Evolutionary conservation across 805 yeast species (phyloP).

Genomic region (Millerozyma miso): DNA sequence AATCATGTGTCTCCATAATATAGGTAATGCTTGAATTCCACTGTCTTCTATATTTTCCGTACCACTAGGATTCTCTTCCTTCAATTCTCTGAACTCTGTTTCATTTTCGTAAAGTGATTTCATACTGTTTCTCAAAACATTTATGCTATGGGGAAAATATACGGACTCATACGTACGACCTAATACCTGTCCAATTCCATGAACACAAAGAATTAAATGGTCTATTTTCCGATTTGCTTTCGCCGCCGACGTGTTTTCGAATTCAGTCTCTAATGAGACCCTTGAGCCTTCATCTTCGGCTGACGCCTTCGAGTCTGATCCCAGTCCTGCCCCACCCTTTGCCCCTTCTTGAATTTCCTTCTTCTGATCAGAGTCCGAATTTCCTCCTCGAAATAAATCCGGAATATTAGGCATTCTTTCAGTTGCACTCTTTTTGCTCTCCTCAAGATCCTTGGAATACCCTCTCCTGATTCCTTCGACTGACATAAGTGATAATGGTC

Average conservation of each 20-base stretch:
- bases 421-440: conserved; percentile 12
- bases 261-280: conserved; percentile 48
- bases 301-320: conserved; percentile 6
- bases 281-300: conserved; percentile 21
- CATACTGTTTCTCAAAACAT: conserved; percentile 56
- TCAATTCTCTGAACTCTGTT: conserved; percentile 32
- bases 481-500: conserved; percentile 37
- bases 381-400: conserved; percentile 29
- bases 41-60: conserved; percentile 37
- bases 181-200: conserved; percentile 90
- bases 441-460: conserved; percentile 30
- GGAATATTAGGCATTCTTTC: conserved; percentile 24
- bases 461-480: conserved; percentile 52
- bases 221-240: conserved; percentile 39
- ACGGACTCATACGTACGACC: conserved; percentile 76
- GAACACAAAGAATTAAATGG: conserved; percentile 80
- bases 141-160: conserved; percentile 82
- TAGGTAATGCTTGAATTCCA: conserved; percentile 79
- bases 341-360: conserved; percentile 17
- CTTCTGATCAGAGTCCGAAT: conserved; percentile 13
- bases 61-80: conserved; percentile 14
- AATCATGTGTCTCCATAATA: conserved; percentile 83
- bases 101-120: conserved; percentile 45
- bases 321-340: conserved; percentile 7
- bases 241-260: conserved; percentile 27